Percentiles rank a stretch among this genome's conserved stretches.
Evolutionary conservation across 2,329 filamentous ascomycete species (phyloP).

Genomic region (Cytospora paraplurivora): DNA sequence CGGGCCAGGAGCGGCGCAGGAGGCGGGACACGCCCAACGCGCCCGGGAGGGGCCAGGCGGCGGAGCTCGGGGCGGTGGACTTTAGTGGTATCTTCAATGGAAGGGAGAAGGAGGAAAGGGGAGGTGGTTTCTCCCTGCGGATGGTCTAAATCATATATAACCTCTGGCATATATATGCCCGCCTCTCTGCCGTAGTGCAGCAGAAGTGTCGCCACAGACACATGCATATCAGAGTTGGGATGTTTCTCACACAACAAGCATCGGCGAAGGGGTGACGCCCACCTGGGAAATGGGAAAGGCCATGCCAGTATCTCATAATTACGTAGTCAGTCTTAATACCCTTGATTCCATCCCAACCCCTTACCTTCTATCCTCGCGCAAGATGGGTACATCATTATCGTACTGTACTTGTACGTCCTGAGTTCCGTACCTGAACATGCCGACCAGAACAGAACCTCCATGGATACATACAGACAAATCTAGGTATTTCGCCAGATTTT

Average conservation of each 20-base stretch:
- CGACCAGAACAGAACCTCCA: not conserved
- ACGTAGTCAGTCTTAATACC: slow-evolving; percentile 9
- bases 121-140: slow-evolving; percentile 67
- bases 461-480: slow-evolving; percentile 8
- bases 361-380: not conserved
- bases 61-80: slow-evolving; percentile 59
- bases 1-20: slow-evolving; percentile 82
- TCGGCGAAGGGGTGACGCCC: not conserved
- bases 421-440: slow-evolving; percentile 10
- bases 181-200: not conserved
- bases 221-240: slow-evolving; percentile 5
- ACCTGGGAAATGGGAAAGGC: not conserved
- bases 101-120: slow-evolving; percentile 64
- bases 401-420: not conserved
- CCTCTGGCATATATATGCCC: not conserved
- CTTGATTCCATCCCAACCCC: slow-evolving; percentile 1
- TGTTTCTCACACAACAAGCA: not conserved
- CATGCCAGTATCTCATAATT: slow-evolving; percentile 19
- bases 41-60: slow-evolving; percentile 73
- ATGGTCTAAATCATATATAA: slow-evolving; percentile 49
- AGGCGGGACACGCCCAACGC: slow-evolving; percentile 77
- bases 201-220: not conserved
- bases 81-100: slow-evolving; percentile 73
- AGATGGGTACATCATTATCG: slow-evolving; percentile 27
- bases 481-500: slow-evolving; percentile 9